Base-by-base conservation (phyloP, 805 yeast species). In the Saccharomycopsis babjevae region DNA sequence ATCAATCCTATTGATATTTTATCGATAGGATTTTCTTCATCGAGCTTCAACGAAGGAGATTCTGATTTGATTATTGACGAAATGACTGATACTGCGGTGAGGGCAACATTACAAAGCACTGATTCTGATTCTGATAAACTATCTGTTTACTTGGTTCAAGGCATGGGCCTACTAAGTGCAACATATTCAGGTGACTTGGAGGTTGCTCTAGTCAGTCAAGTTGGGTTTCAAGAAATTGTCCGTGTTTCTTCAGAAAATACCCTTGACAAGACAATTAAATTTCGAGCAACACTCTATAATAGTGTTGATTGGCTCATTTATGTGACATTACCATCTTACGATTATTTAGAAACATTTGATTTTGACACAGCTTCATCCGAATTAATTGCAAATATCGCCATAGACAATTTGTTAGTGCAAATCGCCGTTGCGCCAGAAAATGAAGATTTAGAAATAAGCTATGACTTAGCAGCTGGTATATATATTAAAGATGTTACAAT, bases 381-480 rank as follows among this genome's bases (percentile, higher is more conserved):
- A 46, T 70, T 76, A 55, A 70, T 68, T 60, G 68, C 74, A 34
- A 66, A 76, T 57, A 25, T 62, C 28, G 64, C 75, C 34, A 66
- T 76, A 62, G 73, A 73, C 64, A 74, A 77, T 6, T 67, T 76
- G 28, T 70, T 81, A 42, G 69, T 84, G 15, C 89, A 84, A 71
- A 71, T 80, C 13, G 86, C 84, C 1, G 69, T 73, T 10, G 72
- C 70, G 64, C 59, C 62, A 43, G 59, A 56, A 11, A 10, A 15
- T 34, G 43, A 10, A 32, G 46, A 43, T 50, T n/a, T 30, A 20
- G 59, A 59, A 32, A 25, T 18, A 28, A 43, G 22, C 18, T 84
- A 84, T 68, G 91, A 86, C 69, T 66, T 73, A 54, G 83, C 88
- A n/a, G 91, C 94, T 54, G 96, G 96, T 50, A 73, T 77, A 66